A percentile compares a stretch with the other conserved stretches of the same genome.
Evolutionary conservation across 345 rosid genomes (phyloP).

Genomic region (Microthlaspi erraticum): DNA sequence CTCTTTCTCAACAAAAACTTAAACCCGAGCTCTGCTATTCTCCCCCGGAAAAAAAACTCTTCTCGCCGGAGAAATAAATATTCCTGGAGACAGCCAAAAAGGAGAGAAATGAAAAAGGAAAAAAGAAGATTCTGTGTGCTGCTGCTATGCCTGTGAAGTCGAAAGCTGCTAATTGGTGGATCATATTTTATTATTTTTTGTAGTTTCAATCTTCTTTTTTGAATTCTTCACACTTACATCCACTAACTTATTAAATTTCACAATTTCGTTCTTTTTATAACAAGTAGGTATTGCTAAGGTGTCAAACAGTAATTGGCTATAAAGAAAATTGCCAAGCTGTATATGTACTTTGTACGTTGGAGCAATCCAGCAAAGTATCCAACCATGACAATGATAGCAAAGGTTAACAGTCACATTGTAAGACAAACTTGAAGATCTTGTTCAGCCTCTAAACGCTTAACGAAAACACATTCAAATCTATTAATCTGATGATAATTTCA

Average conservation of each 20-base stretch:
- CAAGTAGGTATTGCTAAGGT: slow-evolving; percentile 3
- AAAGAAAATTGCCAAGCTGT: not conserved
- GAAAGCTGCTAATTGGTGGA: slow-evolving; percentile 27
- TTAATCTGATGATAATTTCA: not conserved
- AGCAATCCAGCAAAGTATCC: not conserved
- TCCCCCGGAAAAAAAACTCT: slow-evolving; percentile 28
- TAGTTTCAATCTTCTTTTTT: not conserved
- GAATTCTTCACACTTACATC: not conserved
- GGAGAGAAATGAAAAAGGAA: not conserved
- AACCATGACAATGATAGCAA: not conserved
- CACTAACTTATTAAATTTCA: not conserved
- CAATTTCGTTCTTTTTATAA: not conserved
- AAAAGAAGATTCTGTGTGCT: not conserved
- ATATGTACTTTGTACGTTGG: not conserved
- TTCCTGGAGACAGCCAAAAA: slow-evolving; percentile 17
- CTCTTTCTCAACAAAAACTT: not conserved
- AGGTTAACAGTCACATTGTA: not conserved
- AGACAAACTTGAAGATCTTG: not conserved
- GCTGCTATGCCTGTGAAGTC: not conserved
- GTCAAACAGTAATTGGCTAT: not conserved
- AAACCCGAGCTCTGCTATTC: slow-evolving; percentile 1
- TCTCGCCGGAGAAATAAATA: slow-evolving; percentile 29
- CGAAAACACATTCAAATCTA: not conserved
- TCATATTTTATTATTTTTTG: slow-evolving; percentile 24
- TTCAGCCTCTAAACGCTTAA: slow-evolving; percentile 1